Conservation (phyloP, 1,139 yeast species). For the Williopsis jadinii region DNA sequence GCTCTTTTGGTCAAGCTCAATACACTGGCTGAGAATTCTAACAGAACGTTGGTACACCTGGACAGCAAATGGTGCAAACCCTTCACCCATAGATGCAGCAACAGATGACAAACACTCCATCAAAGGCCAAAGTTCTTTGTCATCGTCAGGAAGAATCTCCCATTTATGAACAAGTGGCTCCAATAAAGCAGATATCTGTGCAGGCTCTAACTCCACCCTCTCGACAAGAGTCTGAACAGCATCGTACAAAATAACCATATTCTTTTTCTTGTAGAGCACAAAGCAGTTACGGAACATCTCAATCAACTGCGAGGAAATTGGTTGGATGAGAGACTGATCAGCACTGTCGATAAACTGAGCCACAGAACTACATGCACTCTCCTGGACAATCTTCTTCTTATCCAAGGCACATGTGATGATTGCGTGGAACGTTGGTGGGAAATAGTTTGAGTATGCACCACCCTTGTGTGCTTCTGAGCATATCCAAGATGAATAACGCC, state of each 20-base stretch:
- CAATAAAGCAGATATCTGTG: constrained; percentile 54
- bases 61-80: constrained; percentile 83
- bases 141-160: constrained; percentile 67
- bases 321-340: constrained; percentile 47
- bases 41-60: constrained; percentile 82
- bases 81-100: constrained; percentile 79
- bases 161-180: constrained; percentile 82
- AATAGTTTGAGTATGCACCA: constrained; percentile 58
- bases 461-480: constrained; percentile 55
- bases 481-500: constrained; percentile 82
- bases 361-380: constrained; percentile 85
- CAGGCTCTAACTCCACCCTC: constrained; percentile 48
- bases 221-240: constrained; percentile 91
- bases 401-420: constrained; percentile 72
- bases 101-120: constrained; percentile 89
- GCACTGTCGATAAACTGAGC: constrained; percentile 78
- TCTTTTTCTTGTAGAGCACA: constrained; percentile 70
- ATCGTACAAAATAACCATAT: constrained; percentile 76
- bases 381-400: constrained; percentile 85
- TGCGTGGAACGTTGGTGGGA: constrained; percentile 72
- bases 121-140: constrained; percentile 83
- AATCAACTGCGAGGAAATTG: constrained; percentile 53
- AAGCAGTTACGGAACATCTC: constrained; percentile 71
- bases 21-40: constrained; percentile 59
- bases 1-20: constrained; percentile 60